These are phyloP conservation scores for Aspergillus sp. DNA, from an alignment of 2,329 filamentous ascomycete species.

Conservation along the genomic window DNA sequence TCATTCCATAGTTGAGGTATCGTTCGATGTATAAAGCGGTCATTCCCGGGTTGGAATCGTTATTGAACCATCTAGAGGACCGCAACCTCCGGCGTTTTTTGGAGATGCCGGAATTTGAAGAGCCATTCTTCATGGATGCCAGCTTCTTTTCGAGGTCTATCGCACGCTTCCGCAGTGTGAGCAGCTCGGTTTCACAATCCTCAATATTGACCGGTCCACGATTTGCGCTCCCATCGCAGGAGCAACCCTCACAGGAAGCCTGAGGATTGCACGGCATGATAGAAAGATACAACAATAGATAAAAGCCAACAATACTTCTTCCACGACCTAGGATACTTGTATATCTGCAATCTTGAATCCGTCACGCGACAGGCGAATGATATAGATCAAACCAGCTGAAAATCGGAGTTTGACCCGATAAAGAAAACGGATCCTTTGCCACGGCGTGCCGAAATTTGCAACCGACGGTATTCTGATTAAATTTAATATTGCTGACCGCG, in stretches of 20 bases:
- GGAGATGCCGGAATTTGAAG: constrained; percentile 2
- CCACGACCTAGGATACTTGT: too few relatives aligned
- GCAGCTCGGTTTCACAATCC: constrained; percentile 37
- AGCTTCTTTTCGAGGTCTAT: constrained; percentile 32
- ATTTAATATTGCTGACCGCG: too few relatives aligned
- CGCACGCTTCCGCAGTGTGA: constrained; percentile 32
- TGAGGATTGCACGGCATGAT: constrained; percentile 14
- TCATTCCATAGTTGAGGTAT: constrained; percentile 48
- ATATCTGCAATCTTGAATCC: too few relatives aligned
- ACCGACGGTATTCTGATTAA: too few relatives aligned
- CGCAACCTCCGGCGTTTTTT: constrained; percentile 27
- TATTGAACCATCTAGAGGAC: constrained; percentile 44
- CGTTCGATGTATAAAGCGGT: constrained; percentile 48
- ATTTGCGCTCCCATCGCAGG: constrained; percentile 20
- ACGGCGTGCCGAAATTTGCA: too few relatives aligned
- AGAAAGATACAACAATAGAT: too few relatives aligned
- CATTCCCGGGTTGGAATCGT: constrained; percentile 39
- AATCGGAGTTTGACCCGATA: too few relatives aligned
- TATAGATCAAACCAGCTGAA: too few relatives aligned
- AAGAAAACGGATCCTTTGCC: too few relatives aligned
- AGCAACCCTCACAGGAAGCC: constrained; percentile 30
- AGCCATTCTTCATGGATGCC: constrained; percentile 19
- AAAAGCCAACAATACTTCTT: too few relatives aligned
- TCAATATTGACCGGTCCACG: constrained; percentile 30
- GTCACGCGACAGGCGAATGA: too few relatives aligned